Evolutionary conservation across 495 filamentous ascomycete species (phyloP).

Genomic region (Geoglossum glabrum): DNA sequence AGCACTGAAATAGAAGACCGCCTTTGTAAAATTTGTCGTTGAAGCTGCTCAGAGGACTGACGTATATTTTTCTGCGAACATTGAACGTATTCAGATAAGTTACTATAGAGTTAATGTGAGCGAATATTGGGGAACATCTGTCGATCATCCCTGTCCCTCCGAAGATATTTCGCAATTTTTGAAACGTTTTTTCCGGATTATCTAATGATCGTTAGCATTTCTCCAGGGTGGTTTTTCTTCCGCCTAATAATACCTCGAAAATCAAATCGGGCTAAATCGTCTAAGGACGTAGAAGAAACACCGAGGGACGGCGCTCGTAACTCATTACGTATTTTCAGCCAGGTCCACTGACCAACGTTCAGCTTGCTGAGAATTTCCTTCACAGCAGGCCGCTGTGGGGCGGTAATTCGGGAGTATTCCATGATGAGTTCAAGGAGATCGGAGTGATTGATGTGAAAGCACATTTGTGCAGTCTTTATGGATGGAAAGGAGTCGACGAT

Average conservation of each 20-base stretch:
- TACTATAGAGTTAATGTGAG: constrained; percentile 56
- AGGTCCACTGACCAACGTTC: constrained; percentile 63
- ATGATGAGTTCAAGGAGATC: constrained; percentile 67
- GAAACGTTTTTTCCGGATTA: constrained; percentile 49
- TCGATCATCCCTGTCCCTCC: constrained; percentile 49
- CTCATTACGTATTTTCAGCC: constrained; percentile 70
- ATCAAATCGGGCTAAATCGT: constrained; percentile 79
- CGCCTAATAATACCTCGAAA: constrained; percentile 40
- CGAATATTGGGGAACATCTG: constrained; percentile 47
- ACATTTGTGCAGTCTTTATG: constrained; percentile 49
- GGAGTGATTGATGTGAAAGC: constrained; percentile 84
- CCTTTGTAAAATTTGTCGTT: constrained; percentile 87
- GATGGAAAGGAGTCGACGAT: constrained; percentile 67
- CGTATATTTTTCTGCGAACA: constrained; percentile 57
- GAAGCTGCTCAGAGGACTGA: constrained; percentile 68
- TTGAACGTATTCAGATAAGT: constrained; percentile 55
- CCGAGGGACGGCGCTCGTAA: constrained; percentile 60
- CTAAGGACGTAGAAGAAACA: constrained; percentile 72
- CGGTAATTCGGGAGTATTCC: constrained; percentile 64
- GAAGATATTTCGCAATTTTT: constrained; percentile 50
- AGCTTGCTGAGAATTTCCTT: constrained; percentile 78
- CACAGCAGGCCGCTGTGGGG: constrained; percentile 41
- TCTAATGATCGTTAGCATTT: constrained; percentile 24
- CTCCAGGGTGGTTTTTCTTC: neutral
- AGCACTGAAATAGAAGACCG: constrained; percentile 74